Conservation (phyloP, 768 basidiomycete genomes). For the Rhizopogon vinicolor region DNA sequence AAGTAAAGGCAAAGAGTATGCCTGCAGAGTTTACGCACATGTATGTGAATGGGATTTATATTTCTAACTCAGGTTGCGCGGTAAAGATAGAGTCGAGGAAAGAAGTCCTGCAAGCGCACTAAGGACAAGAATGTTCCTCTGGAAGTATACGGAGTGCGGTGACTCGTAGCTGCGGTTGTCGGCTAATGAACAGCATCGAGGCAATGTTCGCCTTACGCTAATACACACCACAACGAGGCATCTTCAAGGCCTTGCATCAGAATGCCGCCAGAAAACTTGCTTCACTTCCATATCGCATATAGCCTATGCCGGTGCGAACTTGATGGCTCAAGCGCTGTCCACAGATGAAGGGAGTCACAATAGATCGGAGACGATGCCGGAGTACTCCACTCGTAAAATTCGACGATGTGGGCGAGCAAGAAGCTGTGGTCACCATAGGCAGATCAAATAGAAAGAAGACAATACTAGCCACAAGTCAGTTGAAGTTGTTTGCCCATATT, state of each 20-base stretch:
- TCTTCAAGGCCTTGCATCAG: not conserved
- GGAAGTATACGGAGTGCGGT: not conserved
- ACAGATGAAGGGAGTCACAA: no score
- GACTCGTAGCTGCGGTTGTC: not conserved
- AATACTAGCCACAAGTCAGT: no score
- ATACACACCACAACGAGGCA: not conserved
- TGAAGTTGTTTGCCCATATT: constrained; percentile 22
- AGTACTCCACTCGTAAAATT: no score
- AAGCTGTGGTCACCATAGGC: no score
- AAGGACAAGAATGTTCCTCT: not conserved
- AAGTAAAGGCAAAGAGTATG: not conserved
- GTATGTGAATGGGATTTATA: not conserved
- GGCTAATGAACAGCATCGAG: not conserved
- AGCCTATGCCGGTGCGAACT: not conserved
- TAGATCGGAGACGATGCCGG: no score
- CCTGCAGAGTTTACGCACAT: not conserved
- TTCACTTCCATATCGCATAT: no score
- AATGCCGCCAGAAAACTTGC: not conserved
- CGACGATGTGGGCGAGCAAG: no score
- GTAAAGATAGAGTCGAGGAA: not conserved
- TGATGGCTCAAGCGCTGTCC: not conserved
- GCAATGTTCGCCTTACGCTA: not conserved
- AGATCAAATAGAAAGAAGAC: no score
- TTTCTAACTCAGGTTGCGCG: no score
- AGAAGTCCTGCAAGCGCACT: not conserved